A percentile compares a stretch with the other conserved stretches of the same genome.
phyloP scores from a whole-genome alignment of 2,329 filamentous ascomycete species.

The Xylariaceae sp. region DNA sequence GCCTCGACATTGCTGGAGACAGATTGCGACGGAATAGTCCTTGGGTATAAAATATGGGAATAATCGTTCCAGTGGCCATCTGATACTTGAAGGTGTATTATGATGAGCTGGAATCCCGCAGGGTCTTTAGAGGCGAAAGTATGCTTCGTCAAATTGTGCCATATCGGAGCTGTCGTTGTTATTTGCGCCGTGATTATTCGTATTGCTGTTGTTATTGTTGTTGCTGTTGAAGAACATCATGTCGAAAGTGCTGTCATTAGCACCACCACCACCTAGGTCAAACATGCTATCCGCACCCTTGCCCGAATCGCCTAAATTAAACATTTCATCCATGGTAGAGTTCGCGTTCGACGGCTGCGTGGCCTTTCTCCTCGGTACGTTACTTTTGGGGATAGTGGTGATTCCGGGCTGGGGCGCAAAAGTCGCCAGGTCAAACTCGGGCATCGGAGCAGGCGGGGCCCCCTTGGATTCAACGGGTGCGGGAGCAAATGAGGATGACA shows the following conservation, averaged over 20 bases:
- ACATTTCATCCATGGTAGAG: constrained; percentile 44
- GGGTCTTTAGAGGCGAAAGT: constrained; percentile 38
- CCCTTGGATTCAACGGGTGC: constrained; percentile 32
- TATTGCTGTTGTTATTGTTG: constrained; percentile 23
- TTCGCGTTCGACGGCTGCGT: constrained; percentile 4
- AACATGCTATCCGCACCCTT: constrained; percentile 37
- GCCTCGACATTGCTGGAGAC: too few species aligned
- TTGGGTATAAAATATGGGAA: too few species aligned
- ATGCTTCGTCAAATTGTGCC: constrained; percentile 46
- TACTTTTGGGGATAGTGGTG: constrained; percentile 3
- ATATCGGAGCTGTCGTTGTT: constrained; percentile 41
- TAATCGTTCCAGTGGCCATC: too few species aligned
- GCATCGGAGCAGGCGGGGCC: constrained; percentile 34
- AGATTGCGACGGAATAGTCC: too few species aligned
- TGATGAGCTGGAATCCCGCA: not conserved
- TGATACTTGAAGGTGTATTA: not conserved
- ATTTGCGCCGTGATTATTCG: constrained; percentile 27
- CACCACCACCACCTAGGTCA: constrained; percentile 36
- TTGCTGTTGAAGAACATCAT: constrained; percentile 44
- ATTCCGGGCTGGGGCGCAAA: constrained; percentile 36
- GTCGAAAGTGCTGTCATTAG: constrained; percentile 45
- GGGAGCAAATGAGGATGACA: constrained; percentile 53
- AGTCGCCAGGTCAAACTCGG: constrained; percentile 44
- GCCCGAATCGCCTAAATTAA: constrained; percentile 39
- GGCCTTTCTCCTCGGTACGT: constrained; percentile 12